These are phyloP conservation scores for Candida coquimbonensis DNA, from an alignment of 805 yeast species.

Conservation along the genomic window DNA sequence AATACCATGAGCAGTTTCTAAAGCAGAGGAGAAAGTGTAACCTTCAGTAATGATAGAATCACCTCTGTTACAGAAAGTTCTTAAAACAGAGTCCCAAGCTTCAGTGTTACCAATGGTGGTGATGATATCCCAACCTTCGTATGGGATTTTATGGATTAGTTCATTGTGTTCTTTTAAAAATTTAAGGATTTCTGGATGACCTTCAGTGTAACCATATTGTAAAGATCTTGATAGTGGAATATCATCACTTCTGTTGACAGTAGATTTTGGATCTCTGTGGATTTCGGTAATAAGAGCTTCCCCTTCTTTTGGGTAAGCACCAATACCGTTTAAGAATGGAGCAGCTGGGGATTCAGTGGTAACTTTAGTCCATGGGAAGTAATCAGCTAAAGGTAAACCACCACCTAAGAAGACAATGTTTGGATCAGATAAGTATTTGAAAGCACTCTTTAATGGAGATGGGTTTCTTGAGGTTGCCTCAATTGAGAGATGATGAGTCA, in stretches of 20 bases:
- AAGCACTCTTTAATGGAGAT: constrained; percentile 79
- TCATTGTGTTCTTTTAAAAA: constrained; percentile 75
- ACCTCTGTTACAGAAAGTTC: constrained; percentile 71
- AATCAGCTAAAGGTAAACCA: constrained; percentile 85
- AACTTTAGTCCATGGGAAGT: constrained; percentile 85
- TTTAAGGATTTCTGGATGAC: constrained; percentile 61
- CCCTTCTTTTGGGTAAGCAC: constrained; percentile 41
- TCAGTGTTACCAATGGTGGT: constrained; percentile 84
- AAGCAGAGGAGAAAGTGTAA: constrained; percentile 74
- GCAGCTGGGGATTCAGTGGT: constrained; percentile 67
- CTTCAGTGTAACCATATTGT: constrained; percentile 86
- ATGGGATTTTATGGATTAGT: constrained; percentile 36
- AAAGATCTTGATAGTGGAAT: constrained; percentile 78
- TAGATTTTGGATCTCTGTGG: constrained; percentile 33
- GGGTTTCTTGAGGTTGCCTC: constrained; percentile 73
- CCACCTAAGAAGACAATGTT: constrained; percentile 87
- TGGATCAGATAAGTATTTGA: constrained; percentile 68
- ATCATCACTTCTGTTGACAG: constrained; percentile 35
- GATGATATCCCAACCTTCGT: constrained; percentile 67
- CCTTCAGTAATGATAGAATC: constrained; percentile 83
- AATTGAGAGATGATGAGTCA: constrained; percentile 64
- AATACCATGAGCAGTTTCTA: constrained; percentile 72
- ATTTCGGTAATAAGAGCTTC: constrained; percentile 31
- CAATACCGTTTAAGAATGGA: constrained; percentile 75
- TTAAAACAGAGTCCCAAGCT: constrained; percentile 74